A percentile compares a stretch with the other conserved stretches of the same genome.
phyloP scores from a whole-genome alignment of 345 rosid genomes.

The Murraya paniculata region DNA sequence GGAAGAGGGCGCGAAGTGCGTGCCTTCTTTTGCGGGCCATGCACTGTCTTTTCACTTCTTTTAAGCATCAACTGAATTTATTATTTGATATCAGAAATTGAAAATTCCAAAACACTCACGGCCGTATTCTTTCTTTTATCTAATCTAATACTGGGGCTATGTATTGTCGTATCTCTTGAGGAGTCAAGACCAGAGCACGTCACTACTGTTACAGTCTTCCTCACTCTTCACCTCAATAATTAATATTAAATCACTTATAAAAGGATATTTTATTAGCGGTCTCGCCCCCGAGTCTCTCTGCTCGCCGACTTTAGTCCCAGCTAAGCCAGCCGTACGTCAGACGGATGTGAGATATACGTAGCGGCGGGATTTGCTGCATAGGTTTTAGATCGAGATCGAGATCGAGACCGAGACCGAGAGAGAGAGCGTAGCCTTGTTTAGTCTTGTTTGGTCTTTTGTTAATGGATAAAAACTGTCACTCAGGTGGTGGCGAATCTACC shows the following conservation, averaged over 20 bases:
- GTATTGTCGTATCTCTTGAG: too few species aligned
- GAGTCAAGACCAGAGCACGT: too few species aligned
- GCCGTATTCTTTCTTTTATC: slow-evolving; percentile 8
- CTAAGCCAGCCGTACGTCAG: too few species aligned
- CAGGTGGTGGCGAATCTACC: slow-evolving; percentile 48
- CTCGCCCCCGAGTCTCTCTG: too few species aligned
- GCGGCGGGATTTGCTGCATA: too few species aligned
- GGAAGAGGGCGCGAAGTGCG: slow-evolving; percentile 1
- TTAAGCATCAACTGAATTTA: background rate
- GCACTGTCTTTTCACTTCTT: slow-evolving; percentile 31
- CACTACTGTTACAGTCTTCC: background rate
- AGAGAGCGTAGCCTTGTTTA: background rate
- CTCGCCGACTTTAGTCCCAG: too few species aligned
- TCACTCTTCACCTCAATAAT: background rate
- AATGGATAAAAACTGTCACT: slow-evolving; percentile 63
- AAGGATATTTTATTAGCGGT: too few species aligned
- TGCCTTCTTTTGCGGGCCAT: slow-evolving; percentile 28
- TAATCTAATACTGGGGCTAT: background rate
- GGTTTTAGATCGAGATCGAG: too few species aligned
- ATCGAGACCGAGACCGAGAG: too few species aligned
- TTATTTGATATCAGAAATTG: too few species aligned
- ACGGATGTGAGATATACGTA: too few species aligned
- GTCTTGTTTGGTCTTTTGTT: background rate
- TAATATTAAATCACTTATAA: too few species aligned
- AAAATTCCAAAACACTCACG: background rate